These are phyloP conservation scores for Lichtheimia ornata DNA, from an alignment of 371 early-diverging fungal genomes.

Conservation along the genomic window DNA sequence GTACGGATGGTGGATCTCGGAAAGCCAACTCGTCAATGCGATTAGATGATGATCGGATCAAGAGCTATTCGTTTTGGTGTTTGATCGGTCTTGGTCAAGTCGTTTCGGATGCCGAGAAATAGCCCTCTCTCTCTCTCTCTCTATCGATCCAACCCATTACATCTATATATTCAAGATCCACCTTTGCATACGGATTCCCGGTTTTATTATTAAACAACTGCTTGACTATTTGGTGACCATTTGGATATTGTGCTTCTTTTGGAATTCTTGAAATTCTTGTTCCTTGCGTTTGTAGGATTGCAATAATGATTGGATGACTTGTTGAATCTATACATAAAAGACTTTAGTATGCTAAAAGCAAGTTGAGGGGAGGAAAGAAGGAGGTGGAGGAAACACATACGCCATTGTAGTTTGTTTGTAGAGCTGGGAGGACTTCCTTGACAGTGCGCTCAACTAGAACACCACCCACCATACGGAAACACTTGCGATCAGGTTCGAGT, in stretches of 20 bases:
- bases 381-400: slow-evolving; percentile 52
- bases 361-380: no score
- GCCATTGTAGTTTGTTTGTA: slow-evolving; percentile 85
- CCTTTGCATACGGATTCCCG: no score
- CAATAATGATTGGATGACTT: slow-evolving; percentile 75
- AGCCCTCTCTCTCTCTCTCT: no score
- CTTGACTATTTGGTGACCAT: slow-evolving; percentile 56
- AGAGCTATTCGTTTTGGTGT: slow-evolving; percentile 64
- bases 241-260: slow-evolving; percentile 81
- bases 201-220: not conserved
- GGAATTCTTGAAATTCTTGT: slow-evolving; percentile 83
- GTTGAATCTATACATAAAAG: slow-evolving; percentile 58
- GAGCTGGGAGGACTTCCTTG: slow-evolving; percentile 87
- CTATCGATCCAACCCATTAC: no score
- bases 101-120: not conserved
- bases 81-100: slow-evolving; percentile 64
- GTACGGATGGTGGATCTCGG: slow-evolving; percentile 22
- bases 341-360: not conserved
- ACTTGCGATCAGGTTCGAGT: slow-evolving; percentile 82
- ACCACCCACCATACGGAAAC: slow-evolving; percentile 92
- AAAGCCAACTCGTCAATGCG: slow-evolving; percentile 34
- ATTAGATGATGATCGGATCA: slow-evolving; percentile 43
- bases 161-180: no score
- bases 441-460: slow-evolving; percentile 93
- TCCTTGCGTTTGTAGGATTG: slow-evolving; percentile 87